Conservation (phyloP, 2,329 filamentous ascomycete species). For the Canariomyces notabilis region DNA sequence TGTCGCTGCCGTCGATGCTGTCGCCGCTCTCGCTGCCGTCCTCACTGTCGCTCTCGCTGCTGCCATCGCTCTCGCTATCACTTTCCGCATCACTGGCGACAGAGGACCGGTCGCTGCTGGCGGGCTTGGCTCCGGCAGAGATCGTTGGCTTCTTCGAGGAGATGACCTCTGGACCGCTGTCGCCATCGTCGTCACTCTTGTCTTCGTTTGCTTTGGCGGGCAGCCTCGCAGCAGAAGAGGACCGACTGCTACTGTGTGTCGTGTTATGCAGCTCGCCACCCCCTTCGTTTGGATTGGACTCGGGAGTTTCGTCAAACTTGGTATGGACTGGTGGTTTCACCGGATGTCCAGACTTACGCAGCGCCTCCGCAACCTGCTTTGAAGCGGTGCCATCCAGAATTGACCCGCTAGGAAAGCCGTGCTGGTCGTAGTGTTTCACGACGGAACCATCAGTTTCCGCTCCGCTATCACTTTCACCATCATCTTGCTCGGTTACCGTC, state of each 20-base stretch:
- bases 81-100: conserved; percentile 10
- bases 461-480: conserved; percentile 24
- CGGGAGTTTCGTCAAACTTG: conserved; percentile 19
- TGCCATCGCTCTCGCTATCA: conserved; percentile 13
- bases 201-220: no score
- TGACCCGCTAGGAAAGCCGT: conserved; percentile 37
- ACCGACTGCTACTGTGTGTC: not conserved
- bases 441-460: conserved; percentile 26
- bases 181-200: conserved; percentile 23
- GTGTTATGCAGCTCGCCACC: not conserved
- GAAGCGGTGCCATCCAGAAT: conserved; percentile 35
- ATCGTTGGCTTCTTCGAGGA: conserved; percentile 15
- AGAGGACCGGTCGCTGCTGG: not conserved
- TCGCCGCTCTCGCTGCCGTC: conserved; percentile 6
- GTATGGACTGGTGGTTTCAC: conserved; percentile 28
- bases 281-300: conserved; percentile 10
- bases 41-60: conserved; percentile 12
- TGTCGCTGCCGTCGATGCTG: conserved; percentile 8
- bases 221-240: no score
- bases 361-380: conserved; percentile 31
- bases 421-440: conserved; percentile 32
- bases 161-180: conserved; percentile 23
- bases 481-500: conserved; percentile 19
- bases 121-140: not conserved
- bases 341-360: conserved; percentile 26